Evolutionary conservation across 176 grass and related monocot genomes (phyloP).

Genomic region (Avena sativa): DNA sequence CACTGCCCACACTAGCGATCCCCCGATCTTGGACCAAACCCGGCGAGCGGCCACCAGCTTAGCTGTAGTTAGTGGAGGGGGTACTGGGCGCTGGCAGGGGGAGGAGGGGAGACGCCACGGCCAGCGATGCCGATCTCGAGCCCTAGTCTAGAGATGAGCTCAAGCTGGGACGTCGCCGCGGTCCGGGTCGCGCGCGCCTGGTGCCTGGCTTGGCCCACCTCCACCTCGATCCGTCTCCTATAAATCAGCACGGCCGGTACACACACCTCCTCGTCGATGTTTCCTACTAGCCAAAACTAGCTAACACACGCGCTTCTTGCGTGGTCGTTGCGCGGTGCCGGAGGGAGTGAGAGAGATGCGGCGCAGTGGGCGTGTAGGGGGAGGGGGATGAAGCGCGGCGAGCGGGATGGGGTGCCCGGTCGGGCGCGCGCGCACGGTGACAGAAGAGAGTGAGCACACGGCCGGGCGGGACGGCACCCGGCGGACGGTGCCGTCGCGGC

Average conservation of each 20-base stretch:
- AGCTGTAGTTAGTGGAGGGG: not conserved
- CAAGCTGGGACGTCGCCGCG: not conserved
- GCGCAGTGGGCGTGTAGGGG: too few relatives aligned
- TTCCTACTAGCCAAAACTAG: not conserved
- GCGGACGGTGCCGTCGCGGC: conserved; percentile 63
- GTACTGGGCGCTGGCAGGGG: too few relatives aligned
- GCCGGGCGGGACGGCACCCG: conserved; percentile 62
- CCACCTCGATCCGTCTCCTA: conserved; percentile 24
- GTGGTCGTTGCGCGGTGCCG: not conserved
- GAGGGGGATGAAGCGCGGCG: not conserved
- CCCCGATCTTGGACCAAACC: conserved; percentile 12
- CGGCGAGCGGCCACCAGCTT: conserved; percentile 31
- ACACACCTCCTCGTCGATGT: not conserved
- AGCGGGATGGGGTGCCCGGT: not conserved
- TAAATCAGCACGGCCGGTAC: conserved; percentile 37
- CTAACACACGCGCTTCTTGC: not conserved
- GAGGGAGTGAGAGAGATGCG: not conserved
- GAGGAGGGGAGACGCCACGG: not conserved
- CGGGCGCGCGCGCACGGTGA: conserved; percentile 50
- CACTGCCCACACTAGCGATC: conserved; percentile 22
- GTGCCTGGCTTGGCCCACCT: not conserved
- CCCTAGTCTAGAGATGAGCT: not conserved
- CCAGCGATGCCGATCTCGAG: conserved; percentile 11
- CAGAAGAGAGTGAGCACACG: conserved; percentile 86
- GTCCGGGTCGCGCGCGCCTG: not conserved